Base-by-base conservation (phyloP, 352 stramenopile species). In the Globisporangium nodosum region DNA sequence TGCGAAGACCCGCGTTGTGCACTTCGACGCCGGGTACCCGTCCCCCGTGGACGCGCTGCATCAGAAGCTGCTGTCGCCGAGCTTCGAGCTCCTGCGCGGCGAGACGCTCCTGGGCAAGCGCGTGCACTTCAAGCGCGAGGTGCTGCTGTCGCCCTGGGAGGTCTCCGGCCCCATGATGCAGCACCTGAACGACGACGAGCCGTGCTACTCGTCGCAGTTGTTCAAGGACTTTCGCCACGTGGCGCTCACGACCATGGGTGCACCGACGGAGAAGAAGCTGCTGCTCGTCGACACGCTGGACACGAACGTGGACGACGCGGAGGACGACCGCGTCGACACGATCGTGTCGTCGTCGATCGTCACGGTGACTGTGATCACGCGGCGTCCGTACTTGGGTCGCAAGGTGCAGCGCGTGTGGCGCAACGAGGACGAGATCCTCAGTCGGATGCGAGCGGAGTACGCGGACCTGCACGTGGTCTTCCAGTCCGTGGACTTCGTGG, bases 401-500 rank as follows among this genome's bases (percentile, higher is more conserved):
- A 61, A 45, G 12, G 24, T 91, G 20, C 66, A 84, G 56, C 81
- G 81, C 46, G 68, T 86, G 27, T 91, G 81, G 81, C 31, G 70
- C 15, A 91, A 89, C 53, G 78, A 88, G 47, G 66, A 84, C 53
- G 76, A 84, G 53, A 61, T 88, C 1, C 55, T 85, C 47, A 30
- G 39, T 12, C 58, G 60, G n/a, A 86, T 88, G 64, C 74, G 71
- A 6, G 43, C 43, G 5, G 53, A 60, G 45, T 84, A 81, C 47
- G 66, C 71, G 16, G 59, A 61, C 37, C 27, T 49, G 58, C 9
- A 72, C 63, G 31, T 81, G 65, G 57, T 70, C n/a, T 77, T 90
- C 55, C 66, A 81, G 35, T 79, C 71, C 1, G 30, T 90, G 31
- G 84, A 94, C 42, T 92, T 87, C 58, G 81, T 83, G 27, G 70